Evolutionary conservation across 1,284 basidiomycete species (phyloP).

Genomic region (Gomphus bonarii): DNA sequence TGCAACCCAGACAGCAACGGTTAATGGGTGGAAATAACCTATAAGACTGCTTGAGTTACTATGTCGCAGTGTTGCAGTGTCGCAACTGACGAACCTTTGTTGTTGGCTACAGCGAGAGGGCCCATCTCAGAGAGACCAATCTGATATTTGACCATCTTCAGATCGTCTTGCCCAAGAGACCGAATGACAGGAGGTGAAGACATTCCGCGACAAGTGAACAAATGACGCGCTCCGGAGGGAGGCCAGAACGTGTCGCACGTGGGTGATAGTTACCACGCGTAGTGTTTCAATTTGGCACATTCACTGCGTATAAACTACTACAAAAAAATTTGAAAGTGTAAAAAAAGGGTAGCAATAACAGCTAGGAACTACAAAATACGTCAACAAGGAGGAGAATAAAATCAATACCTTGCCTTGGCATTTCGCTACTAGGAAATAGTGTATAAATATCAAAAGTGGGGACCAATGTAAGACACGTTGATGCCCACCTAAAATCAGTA

Average conservation of each 20-base stretch:
- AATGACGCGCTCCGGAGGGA: not conserved
- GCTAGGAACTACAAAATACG: not conserved
- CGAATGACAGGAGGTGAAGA: constrained; percentile 8
- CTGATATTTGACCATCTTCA: constrained; percentile 50
- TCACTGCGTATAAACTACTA: not conserved
- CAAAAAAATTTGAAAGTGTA: not conserved
- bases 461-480: not conserved
- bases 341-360: not conserved
- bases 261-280: not conserved
- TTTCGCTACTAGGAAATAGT: not conserved
- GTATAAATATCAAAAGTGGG: not conserved
- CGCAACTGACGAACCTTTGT: constrained; percentile 32
- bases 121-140: constrained; percentile 65
- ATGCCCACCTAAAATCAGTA: constrained; percentile 27
- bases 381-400: constrained; percentile 1
- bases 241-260: not conserved
- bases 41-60: constrained; percentile 3
- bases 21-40: constrained; percentile 55
- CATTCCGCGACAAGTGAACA: not conserved
- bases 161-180: constrained; percentile 46
- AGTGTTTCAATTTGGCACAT: not conserved
- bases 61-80: not conserved
- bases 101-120: constrained; percentile 59
- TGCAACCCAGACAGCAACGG: constrained; percentile 48
- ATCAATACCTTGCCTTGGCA: constrained; percentile 4